A percentile compares a stretch with the other conserved stretches of the same genome.
Evolutionary conservation across 768 basidiomycete species (phyloP).

Genomic region (Kondoa malvinella): DNA sequence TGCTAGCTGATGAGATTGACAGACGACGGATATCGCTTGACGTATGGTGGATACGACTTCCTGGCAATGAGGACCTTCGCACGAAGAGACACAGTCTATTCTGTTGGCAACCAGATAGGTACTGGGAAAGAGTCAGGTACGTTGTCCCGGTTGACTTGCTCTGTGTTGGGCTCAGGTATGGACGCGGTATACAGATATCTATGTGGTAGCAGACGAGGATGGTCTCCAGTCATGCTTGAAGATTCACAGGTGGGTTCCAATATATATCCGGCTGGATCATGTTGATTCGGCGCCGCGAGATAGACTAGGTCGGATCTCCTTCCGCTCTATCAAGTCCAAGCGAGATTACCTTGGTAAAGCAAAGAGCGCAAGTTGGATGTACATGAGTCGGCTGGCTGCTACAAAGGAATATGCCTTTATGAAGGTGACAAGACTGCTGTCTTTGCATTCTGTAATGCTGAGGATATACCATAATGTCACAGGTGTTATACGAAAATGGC

Average conservation of each 20-base stretch:
- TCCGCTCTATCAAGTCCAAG: constrained; percentile 89
- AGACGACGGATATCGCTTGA: constrained; percentile 95
- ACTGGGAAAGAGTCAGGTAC: constrained; percentile 92
- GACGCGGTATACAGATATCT: constrained; percentile 46
- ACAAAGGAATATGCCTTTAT: constrained; percentile 98
- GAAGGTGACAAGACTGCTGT: constrained; percentile 47
- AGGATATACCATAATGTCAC: not conserved
- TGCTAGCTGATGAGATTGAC: not conserved
- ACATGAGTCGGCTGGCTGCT: constrained; percentile 88
- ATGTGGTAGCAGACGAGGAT: constrained; percentile 68
- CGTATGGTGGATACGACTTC: constrained; percentile 97
- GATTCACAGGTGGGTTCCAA: constrained; percentile 56
- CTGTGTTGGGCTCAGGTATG: not conserved
- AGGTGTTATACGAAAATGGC: constrained; percentile 78
- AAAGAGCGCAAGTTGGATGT: constrained; percentile 97
- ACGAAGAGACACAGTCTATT: constrained; percentile 68
- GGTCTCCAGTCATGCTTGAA: constrained; percentile 80
- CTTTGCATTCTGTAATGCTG: not conserved
- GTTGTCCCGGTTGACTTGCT: not conserved
- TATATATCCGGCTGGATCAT: not conserved
- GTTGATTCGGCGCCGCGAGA: not conserved
- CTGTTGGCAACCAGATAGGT: constrained; percentile 93
- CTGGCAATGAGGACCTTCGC: constrained; percentile 84
- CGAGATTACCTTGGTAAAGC: constrained; percentile 91
- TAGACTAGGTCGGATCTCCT: constrained; percentile 91